Evolutionary conservation across 495 filamentous ascomycete species (phyloP).

Genomic region (Hypoxylon fragiforme): DNA sequence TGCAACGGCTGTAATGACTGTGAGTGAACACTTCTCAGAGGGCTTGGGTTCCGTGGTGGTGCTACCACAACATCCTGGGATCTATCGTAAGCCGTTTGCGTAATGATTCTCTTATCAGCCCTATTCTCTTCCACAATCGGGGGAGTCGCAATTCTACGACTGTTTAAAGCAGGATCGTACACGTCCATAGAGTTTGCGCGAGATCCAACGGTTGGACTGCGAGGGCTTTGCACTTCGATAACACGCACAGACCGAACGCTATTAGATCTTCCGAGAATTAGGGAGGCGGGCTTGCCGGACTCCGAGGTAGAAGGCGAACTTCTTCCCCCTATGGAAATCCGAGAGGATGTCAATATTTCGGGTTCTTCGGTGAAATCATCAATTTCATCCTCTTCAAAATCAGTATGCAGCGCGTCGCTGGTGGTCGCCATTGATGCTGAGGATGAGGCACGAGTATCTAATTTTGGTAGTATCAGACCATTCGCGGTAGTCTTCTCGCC

Average conservation of each 20-base stretch:
- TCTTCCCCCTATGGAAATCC: slow-evolving; percentile 56
- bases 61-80: slow-evolving; percentile 10
- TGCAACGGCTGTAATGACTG: background rate
- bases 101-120: slow-evolving; percentile 18
- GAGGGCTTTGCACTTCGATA: slow-evolving; percentile 56
- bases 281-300: slow-evolving; percentile 40
- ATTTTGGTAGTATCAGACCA: slow-evolving; percentile 18
- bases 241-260: slow-evolving; percentile 57
- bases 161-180: slow-evolving; percentile 33
- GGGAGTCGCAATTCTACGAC: slow-evolving; percentile 44
- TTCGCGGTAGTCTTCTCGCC: background rate
- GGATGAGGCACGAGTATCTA: slow-evolving; percentile 18
- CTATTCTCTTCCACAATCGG: slow-evolving; percentile 44
- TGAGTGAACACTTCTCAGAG: slow-evolving; percentile 23
- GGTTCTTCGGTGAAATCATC: slow-evolving; percentile 55
- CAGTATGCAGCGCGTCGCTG: slow-evolving; percentile 5
- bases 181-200: slow-evolving; percentile 47
- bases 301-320: slow-evolving; percentile 47
- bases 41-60: slow-evolving; percentile 32
- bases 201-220: slow-evolving; percentile 47
- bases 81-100: slow-evolving; percentile 13
- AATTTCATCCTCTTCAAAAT: slow-evolving; percentile 43
- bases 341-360: slow-evolving; percentile 57
- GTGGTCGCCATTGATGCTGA: slow-evolving; percentile 14
- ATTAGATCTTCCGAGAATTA: slow-evolving; percentile 48